Conservation (phyloP, 257 asterid species). For the Parsonsia alboflavescens region DNA sequence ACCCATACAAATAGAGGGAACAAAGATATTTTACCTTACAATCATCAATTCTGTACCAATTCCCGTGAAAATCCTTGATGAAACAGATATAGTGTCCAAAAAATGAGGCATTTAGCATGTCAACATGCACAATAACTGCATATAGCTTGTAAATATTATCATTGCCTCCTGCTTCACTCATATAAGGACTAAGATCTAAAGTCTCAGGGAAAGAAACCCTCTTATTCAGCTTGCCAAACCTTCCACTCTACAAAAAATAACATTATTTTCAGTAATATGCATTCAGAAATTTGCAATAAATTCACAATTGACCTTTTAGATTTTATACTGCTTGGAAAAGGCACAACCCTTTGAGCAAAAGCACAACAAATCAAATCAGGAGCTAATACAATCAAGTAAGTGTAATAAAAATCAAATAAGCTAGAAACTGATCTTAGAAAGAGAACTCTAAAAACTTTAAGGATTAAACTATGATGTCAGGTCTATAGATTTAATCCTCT, state of each 20-base stretch:
- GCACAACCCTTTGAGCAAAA: not conserved
- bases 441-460: too few species aligned
- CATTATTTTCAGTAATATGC: not conserved
- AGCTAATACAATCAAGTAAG: too few species aligned
- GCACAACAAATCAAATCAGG: not conserved
- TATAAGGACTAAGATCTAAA: slow-evolving; percentile 70
- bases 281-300: not conserved
- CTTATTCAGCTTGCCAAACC: slow-evolving; percentile 95
- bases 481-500: too few species aligned
- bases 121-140: slow-evolving; percentile 95
- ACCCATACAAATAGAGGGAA: not conserved
- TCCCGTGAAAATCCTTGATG: slow-evolving; percentile 71
- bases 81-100: slow-evolving; percentile 98
- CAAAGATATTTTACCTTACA: slow-evolving; percentile 53
- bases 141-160: slow-evolving; percentile 72
- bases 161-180: slow-evolving; percentile 63
- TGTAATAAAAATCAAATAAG: too few species aligned
- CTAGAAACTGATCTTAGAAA: too few species aligned
- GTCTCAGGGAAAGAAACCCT: slow-evolving; percentile 88
- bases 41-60: slow-evolving; percentile 90
- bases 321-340: not conserved
- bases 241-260: slow-evolving; percentile 62
- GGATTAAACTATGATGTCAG: too few species aligned
- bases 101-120: slow-evolving; percentile 95
- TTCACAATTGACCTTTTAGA: not conserved